A percentile compares a stretch with the other conserved stretches of the same genome.
Conservation (phyloP, 805 yeast species). For the Barnettozyma sp. region DNA sequence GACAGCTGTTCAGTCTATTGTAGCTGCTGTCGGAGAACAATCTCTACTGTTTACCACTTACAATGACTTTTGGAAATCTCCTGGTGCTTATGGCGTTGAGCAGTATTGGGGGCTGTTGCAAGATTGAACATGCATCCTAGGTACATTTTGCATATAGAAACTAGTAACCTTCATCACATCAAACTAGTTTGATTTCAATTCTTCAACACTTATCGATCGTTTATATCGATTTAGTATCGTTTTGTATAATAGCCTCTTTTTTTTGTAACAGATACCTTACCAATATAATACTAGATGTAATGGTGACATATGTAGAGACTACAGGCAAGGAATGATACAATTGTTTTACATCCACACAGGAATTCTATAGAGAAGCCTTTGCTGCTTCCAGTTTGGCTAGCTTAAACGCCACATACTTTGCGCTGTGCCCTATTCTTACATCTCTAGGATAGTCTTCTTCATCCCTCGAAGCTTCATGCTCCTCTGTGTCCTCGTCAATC, state of each 20-base stretch:
- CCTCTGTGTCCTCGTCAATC: constrained; percentile 14
- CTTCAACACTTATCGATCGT: neutral
- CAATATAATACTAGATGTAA: no score
- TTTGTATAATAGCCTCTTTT: no score
- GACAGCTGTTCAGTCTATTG: constrained; percentile 45
- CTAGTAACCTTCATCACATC: no score
- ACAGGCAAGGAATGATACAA: no score
- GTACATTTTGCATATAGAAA: no score
- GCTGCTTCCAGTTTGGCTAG: constrained; percentile 2
- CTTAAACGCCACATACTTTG: constrained; percentile 63
- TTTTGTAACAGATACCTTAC: no score
- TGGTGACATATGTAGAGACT: no score
- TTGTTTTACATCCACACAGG: no score
- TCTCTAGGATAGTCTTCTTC: constrained; percentile 25
- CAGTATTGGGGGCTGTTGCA: constrained; percentile 40
- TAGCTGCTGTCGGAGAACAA: constrained; percentile 37
- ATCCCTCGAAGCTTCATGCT: constrained; percentile 9
- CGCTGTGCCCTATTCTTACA: constrained; percentile 59
- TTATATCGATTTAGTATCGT: no score
- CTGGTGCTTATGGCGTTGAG: constrained; percentile 53
- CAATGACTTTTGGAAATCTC: constrained; percentile 57
- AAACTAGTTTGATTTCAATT: neutral
- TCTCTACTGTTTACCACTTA: constrained; percentile 54
- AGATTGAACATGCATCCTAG: no score
- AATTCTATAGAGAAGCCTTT: neutral